Evolutionary conservation across 768 basidiomycete species (phyloP), one percentile per base, ranked within the genome.

Genomic region (Tricholoma flavovirens): DNA sequence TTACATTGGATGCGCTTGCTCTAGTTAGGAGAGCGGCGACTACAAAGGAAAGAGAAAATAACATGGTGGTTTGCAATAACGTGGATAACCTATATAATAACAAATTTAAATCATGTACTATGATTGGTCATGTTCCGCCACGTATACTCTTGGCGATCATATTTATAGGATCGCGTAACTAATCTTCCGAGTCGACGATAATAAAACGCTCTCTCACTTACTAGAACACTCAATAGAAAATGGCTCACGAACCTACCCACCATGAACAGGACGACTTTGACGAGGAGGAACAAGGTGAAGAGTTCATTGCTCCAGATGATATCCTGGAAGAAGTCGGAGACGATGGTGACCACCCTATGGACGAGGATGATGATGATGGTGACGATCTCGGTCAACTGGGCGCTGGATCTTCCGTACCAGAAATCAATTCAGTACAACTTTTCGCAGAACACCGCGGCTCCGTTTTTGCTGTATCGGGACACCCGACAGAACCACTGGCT

Each of bases 391-490:
- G 72, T 1, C 77, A 81, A 33, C 70, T 79, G 10, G 67, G 70
- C 17, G 66, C 66, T n/a, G 76, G 72, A 11, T 68, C 75, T 49
- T 61, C 60, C 15, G 63, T 63, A 29, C 64, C 72, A 14, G 77
- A 83, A 59, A 82, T 83, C 67, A 88, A 83, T 65, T 84, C 85
- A 10, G 74, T 90, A 11, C 87, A 86, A 66, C 77, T 79, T 56
- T 93, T 93, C 67, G 67, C 76, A 14, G 72, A 72, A 7, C 95
- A 98, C 71, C 67, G 69, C 14, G 72, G 79, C 22, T 94, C 96
- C 15, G 90, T 98, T 30, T 99, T 97, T 69, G 72, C 86, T 30
- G 77, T 98, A 36, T 76, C 93, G 3, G 79, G 83, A 32, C 97
- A 99, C 67, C 96, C 97, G 0, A 82, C 82, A 12, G 77, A 86